Evolutionary conservation across 164 flowering plant genomes (phyloP).

Genomic region (Litsea cubeba): DNA sequence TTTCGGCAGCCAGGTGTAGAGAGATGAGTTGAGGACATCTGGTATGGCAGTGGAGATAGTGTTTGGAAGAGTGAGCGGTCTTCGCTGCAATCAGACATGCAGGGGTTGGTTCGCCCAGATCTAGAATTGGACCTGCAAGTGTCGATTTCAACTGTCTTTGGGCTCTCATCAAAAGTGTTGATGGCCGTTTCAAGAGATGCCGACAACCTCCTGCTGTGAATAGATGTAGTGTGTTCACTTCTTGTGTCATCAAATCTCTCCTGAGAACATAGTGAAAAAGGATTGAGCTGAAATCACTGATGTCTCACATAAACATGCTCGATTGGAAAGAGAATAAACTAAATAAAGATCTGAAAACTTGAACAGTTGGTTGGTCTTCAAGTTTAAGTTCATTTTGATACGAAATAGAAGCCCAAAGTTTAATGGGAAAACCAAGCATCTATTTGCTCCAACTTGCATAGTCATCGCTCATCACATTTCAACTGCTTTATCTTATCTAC

Average conservation of each 20-base stretch:
- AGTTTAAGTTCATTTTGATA: no score
- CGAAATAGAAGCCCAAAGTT: no score
- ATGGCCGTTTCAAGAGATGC: slow-evolving; percentile 39
- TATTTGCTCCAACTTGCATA: no score
- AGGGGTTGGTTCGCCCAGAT: slow-evolving; percentile 32
- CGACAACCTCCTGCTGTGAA: slow-evolving; percentile 67
- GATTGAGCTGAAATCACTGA: background rate
- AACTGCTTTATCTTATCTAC: no score
- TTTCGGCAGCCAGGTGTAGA: slow-evolving; percentile 39
- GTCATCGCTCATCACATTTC: no score
- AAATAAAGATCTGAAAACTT: background rate
- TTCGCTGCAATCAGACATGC: slow-evolving; percentile 43
- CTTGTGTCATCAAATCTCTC: slow-evolving; percentile 63
- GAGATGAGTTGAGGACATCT: slow-evolving; percentile 38
- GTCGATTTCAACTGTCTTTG: slow-evolving; percentile 85
- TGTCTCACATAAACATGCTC: background rate
- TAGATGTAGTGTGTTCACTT: slow-evolving; percentile 44
- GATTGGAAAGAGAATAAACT: background rate
- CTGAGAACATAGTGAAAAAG: slow-evolving; percentile 22
- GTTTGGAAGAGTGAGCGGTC: slow-evolving; percentile 31
- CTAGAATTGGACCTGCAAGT: slow-evolving; percentile 56
- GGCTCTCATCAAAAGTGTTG: slow-evolving; percentile 49
- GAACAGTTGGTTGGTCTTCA: background rate
- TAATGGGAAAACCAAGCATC: no score
- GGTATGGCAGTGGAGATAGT: slow-evolving; percentile 48